Base-by-base conservation (phyloP, 2,329 filamentous ascomycete genomes). In the Trichoderma harzianum region DNA sequence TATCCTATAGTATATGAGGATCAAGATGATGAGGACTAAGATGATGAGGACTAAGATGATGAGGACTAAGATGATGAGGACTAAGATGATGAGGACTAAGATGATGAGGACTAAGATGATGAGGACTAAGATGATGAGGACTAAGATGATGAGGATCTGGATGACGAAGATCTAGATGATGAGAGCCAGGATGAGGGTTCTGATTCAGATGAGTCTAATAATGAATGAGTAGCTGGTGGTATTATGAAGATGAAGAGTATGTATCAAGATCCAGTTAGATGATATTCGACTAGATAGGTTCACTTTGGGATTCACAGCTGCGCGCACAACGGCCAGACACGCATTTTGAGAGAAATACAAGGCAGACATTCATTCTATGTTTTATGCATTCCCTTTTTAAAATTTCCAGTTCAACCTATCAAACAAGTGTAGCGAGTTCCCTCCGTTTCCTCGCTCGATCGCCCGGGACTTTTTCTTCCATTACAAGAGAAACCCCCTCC, bases 381-480 rank as follows among this genome's bases (percentile, higher is more conserved):
- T 70, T 53, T 47, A 70, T 64, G 58, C 60, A 66, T 71, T 70
- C 62, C 34, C 43, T 57, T 57, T 60, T 71, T 76, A 21, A 43
- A 62, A 76, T 78, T 62, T 77, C 78, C 77, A 74, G 75, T 78
- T 78, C 78, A 74, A 74, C 77, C 77, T 79, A 72, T 70, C 36
- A 65, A 55, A 71, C 78, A 79, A 74, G 77, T 76, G 78, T 77
- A 76, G 75, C 76, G 78, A 78, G 76, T 76, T 77, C 77, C 78
- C 78, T 76, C 77, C 74, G 77, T 77, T 78, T 78, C 77, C 75
- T 79, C 78, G 78, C 75, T 65, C 64, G 47, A 53, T 69, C 69
- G 58, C 61, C 60, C 61, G 67, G 67, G 67, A 69, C 39, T 69
- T 69, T 67, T 57, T 71, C 68, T 73, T 74, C 70, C 66, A 71